Conservation (phyloP, 768 basidiomycete species). For the Xerocomellus intermedius region DNA sequence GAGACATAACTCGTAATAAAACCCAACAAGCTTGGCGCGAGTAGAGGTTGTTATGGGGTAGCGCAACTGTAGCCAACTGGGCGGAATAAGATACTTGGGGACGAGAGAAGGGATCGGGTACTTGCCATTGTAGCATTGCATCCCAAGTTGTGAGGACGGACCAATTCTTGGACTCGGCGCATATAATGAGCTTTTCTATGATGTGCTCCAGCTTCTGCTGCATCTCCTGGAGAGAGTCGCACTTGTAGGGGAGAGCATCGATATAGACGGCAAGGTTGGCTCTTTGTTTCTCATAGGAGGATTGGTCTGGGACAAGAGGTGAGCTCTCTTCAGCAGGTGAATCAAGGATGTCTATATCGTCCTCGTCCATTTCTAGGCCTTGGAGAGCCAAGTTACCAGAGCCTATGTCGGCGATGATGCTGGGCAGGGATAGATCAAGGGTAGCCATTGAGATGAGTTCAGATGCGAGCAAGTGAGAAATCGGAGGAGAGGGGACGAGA, state of each 20-base stretch:
- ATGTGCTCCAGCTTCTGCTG: constrained; percentile 65
- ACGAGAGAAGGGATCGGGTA: constrained; percentile 1
- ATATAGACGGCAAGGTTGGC: constrained; percentile 65
- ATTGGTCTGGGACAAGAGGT: constrained; percentile 24
- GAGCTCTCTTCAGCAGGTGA: constrained; percentile 38
- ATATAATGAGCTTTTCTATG: constrained; percentile 63
- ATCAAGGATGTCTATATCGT: constrained; percentile 47
- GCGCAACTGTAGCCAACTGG: constrained; percentile 77
- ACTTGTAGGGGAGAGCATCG: constrained; percentile 67
- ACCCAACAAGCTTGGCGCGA: constrained; percentile 65
- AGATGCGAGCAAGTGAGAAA: constrained; percentile 20
- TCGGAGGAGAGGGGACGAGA: constrained; percentile 18
- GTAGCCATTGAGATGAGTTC: constrained; percentile 19
- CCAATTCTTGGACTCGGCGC: constrained; percentile 78
- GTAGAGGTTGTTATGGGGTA: constrained; percentile 71
- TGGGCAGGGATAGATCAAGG: constrained; percentile 20
- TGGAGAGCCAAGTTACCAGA: constrained; percentile 23
- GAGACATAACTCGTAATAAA: constrained; percentile 79
- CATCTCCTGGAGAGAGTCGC: constrained; percentile 73
- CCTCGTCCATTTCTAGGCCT: constrained; percentile 53
- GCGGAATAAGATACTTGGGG: constrained; percentile 5
- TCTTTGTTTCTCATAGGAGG: constrained; percentile 55
- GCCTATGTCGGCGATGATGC: constrained; percentile 26
- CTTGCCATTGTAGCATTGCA: constrained; percentile 73
- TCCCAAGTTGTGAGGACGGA: constrained; percentile 73